A percentile compares a stretch with the other conserved stretches of the same genome.
Conservation (phyloP, 1,284 basidiomycete genomes). For the Cronartium ribicola region DNA sequence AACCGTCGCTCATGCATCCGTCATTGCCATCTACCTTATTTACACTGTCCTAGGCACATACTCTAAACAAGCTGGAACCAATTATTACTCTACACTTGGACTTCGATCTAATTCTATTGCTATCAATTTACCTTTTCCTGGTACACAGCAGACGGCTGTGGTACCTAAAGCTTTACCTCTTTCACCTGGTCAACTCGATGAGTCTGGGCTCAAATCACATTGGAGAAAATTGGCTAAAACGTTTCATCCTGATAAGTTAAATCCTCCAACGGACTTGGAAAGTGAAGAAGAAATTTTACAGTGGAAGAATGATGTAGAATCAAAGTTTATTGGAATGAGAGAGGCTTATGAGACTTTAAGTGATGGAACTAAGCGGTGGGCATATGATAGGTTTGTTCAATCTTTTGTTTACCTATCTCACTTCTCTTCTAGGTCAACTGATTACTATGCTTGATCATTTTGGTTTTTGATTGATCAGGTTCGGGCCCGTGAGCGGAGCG, state of each 20-base stretch:
- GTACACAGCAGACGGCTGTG: not conserved
- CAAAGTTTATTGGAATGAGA: constrained; percentile 33
- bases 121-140: constrained; percentile 12
- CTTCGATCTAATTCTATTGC: constrained; percentile 22
- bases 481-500: constrained; percentile 9
- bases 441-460: not conserved
- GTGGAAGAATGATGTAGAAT: constrained; percentile 20
- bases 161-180: no score
- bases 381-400: constrained; percentile 30
- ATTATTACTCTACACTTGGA: constrained; percentile 30
- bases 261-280: constrained; percentile 9
- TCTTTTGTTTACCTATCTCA: not conserved
- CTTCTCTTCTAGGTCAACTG: not conserved
- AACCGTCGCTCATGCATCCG: constrained; percentile 18
- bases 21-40: constrained; percentile 17
- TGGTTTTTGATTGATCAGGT: constrained; percentile 1
- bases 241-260: constrained; percentile 38
- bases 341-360: constrained; percentile 31
- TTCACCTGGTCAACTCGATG: constrained; percentile 7
- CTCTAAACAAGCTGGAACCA: constrained; percentile 6
- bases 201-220: constrained; percentile 29
- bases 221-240: constrained; percentile 26
- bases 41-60: constrained; percentile 20
- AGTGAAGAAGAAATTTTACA: constrained; percentile 4
- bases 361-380: constrained; percentile 29